Evolutionary conservation across 805 yeast species (phyloP), one percentile per base, ranked within the genome.

Genomic region (Suhomyces kilbournensis): DNA sequence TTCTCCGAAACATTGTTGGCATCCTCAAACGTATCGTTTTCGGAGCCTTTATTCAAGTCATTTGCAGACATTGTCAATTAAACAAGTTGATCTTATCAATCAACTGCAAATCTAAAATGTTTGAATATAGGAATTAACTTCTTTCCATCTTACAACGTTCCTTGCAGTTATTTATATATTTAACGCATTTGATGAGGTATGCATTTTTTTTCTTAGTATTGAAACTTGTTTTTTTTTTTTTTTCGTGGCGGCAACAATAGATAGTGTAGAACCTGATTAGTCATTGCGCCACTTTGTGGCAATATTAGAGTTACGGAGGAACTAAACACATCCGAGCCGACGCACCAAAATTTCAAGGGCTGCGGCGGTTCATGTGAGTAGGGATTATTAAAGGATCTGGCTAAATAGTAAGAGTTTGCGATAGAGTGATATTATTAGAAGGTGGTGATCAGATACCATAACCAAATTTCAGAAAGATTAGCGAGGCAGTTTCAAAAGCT

Each of bases 31-130:
- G 26, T 39, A 7, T 43, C 49, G 40, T 34, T 34, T 19, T 39
- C 49, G 23, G 51, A 46, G 14, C 44, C 52, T 7, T 40, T 8
- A 5, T n/a, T 34, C 25, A 49, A 43, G 22, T 47, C 50, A 30
- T 53, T 52, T 44, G 65, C 57, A 46, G 42, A 38, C 42, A 38
- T 38, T 4, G 19, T 38, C n/a, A 8, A 12, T 38, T 17, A 17
- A 19, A 14, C 20, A 38, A 15, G 42, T 38, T 38, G 20, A 38
- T 17, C 42, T 38, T 38, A 19, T 38, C 14, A 17, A 17, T 19
- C 42, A 38, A 38, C 20, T 38, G 7, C 42, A 38, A 38, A 7
- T 38, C 42, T 38, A 17, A 38, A 38, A n/a, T 32, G 35, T 38
- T 38, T 17, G 23, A n/a, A 4, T 17, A 38, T 2, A 38, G 6